Percentiles rank a stretch among this genome's conserved stretches.
Evolutionary conservation across 768 basidiomycete genomes (phyloP).

Genomic region (Russula foetens): DNA sequence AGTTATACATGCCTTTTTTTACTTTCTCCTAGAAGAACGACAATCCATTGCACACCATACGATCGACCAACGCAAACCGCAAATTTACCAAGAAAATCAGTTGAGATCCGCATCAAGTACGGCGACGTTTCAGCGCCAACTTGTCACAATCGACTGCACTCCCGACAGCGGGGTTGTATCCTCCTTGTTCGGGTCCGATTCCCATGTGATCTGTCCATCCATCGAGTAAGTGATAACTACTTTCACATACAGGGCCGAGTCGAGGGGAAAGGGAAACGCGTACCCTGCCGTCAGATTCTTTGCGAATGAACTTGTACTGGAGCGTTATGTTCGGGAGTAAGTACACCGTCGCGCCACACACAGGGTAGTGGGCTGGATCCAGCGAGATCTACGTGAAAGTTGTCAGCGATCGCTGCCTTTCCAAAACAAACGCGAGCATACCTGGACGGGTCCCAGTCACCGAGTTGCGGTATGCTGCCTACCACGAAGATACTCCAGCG

Average conservation of each 20-base stretch:
- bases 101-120: neutral
- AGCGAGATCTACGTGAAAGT: conserved; percentile 36
- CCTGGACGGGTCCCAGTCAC: too few relatives aligned
- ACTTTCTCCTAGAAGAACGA: too few relatives aligned
- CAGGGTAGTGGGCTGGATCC: conserved; percentile 44
- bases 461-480: too few relatives aligned
- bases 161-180: conserved; percentile 30
- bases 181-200: conserved; percentile 51
- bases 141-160: conserved; percentile 32
- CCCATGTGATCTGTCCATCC: conserved; percentile 37
- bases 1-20: too few relatives aligned
- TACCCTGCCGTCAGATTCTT: conserved; percentile 42
- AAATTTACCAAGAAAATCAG: neutral
- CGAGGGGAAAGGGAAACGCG: conserved; percentile 11
- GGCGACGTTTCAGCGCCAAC: conserved; percentile 34
- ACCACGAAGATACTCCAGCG: conserved; percentile 50
- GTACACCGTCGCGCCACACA: conserved; percentile 44
- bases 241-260: too few relatives aligned
- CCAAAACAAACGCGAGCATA: neutral
- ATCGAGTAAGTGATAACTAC: neutral
- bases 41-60: too few relatives aligned
- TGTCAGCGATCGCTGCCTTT: neutral
- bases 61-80: neutral
- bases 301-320: conserved; percentile 56
- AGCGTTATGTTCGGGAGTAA: conserved; percentile 44